Conservation (phyloP, 2,329 filamentous ascomycete genomes). For the Alternaria dauci region DNA sequence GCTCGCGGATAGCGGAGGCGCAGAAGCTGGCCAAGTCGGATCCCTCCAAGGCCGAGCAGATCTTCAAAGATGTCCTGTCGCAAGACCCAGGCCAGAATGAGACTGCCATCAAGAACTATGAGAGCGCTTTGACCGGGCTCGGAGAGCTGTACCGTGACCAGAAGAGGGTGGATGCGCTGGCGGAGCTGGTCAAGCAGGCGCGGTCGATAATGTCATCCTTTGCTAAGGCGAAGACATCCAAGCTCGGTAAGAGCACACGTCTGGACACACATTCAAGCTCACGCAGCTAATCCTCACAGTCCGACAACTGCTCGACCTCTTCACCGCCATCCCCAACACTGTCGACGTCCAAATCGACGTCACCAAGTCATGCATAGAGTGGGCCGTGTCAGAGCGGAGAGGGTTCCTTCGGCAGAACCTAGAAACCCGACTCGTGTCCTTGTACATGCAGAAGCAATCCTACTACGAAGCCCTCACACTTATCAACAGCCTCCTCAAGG, state of each 20-base stretch:
- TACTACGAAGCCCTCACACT: slow-evolving; percentile 97
- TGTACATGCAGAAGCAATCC: slow-evolving; percentile 96
- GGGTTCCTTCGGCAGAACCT: slow-evolving; percentile 98
- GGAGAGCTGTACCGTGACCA: slow-evolving; percentile 93
- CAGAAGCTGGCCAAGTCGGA: slow-evolving; percentile 82
- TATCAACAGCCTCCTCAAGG: slow-evolving; percentile 94
- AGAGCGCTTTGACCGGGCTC: slow-evolving; percentile 84
- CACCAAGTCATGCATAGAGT: slow-evolving; percentile 99
- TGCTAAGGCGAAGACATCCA: slow-evolving; percentile 98
- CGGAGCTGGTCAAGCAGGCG: slow-evolving; percentile 88
- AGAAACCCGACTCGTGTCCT: slow-evolving; percentile 89
- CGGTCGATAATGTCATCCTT: slow-evolving; percentile 92
- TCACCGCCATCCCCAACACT: slow-evolving; percentile 91
- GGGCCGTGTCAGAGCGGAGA: slow-evolving; percentile 92
- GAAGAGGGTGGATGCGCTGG: slow-evolving; percentile 82
- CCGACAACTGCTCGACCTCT: slow-evolving; percentile 94
- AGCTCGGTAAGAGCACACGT: slow-evolving; percentile 75
- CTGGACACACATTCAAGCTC: too few relatives aligned
- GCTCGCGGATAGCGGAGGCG: slow-evolving; percentile 83
- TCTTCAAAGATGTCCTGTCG: slow-evolving; percentile 89
- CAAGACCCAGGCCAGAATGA: slow-evolving; percentile 86
- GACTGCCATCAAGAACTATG: slow-evolving; percentile 87
- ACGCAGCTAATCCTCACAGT: slow-evolving; percentile 63
- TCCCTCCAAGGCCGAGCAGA: slow-evolving; percentile 81
- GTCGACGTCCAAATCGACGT: slow-evolving; percentile 93